These are phyloP conservation scores for Fraxinus albicans DNA, from an alignment of 305 asterid species.

Conservation along the genomic window DNA sequence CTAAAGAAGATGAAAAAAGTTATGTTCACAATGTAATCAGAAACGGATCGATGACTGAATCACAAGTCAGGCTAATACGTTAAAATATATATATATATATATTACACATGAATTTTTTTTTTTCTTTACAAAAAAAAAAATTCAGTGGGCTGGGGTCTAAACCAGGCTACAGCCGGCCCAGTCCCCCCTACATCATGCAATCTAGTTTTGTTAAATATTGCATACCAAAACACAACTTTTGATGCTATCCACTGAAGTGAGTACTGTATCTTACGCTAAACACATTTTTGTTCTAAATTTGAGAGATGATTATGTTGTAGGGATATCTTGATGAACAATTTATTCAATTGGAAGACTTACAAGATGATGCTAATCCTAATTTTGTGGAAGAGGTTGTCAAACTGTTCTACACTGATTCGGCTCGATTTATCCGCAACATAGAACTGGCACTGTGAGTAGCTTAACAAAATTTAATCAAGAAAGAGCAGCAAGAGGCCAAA, in stretches of 20 bases:
- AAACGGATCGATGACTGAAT: too few species aligned
- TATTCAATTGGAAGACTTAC: constrained; percentile 64
- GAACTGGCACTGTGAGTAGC: constrained; percentile 54
- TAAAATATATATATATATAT: too few species aligned
- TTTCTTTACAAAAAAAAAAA: too few species aligned
- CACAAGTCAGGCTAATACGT: too few species aligned
- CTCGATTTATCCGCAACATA: constrained; percentile 55
- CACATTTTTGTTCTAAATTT: neutral
- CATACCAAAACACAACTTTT: neutral
- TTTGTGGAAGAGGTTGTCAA: constrained; percentile 78
- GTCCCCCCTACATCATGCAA: neutral
- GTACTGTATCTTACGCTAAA: neutral
- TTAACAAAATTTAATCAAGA: neutral
- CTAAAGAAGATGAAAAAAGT: neutral
- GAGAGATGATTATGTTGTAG: constrained; percentile 28
- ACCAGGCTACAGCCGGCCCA: too few species aligned
- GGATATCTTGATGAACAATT: constrained; percentile 84
- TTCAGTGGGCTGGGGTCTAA: too few species aligned
- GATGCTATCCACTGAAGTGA: neutral
- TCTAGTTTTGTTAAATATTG: neutral
- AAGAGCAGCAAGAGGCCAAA: neutral
- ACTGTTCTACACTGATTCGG: constrained; percentile 56
- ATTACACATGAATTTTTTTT: too few species aligned
- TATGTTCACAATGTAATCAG: neutral
- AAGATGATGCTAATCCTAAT: constrained; percentile 73